A percentile compares a stretch with the other conserved stretches of the same genome.
phyloP scores from a whole-genome alignment of 2,329 filamentous ascomycete genomes.

The Cercospora sojina region DNA sequence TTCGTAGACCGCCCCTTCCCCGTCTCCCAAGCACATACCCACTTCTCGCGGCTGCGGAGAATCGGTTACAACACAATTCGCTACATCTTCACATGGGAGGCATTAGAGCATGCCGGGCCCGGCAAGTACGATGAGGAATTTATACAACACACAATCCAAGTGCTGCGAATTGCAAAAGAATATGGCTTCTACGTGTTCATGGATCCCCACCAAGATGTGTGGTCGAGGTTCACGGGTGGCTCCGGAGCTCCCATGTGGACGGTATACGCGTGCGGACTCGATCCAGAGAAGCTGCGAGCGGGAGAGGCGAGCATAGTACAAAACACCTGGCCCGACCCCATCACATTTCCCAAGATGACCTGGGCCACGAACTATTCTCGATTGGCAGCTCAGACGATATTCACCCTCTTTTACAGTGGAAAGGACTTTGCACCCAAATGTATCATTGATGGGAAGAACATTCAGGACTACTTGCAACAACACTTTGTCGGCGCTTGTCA shows the following conservation, averaged over 20 bases:
- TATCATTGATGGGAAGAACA: constrained; percentile 90
- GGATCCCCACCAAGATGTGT: constrained; percentile 98
- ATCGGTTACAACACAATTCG: constrained; percentile 96
- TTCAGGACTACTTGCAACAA: constrained; percentile 88
- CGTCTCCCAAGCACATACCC: constrained; percentile 75
- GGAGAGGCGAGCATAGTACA: constrained; percentile 94
- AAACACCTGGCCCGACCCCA: constrained; percentile 84
- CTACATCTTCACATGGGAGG: constrained; percentile 98
- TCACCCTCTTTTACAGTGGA: constrained; percentile 90
- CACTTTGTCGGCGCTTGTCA: constrained; percentile 80
- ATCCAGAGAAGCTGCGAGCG: constrained; percentile 77
- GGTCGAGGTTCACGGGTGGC: constrained; percentile 91
- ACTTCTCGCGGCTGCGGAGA: constrained; percentile 81
- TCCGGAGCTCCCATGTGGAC: constrained; percentile 98
- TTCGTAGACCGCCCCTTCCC: constrained; percentile 86
- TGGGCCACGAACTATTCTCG: constrained; percentile 97
- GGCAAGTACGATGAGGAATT: constrained; percentile 92
- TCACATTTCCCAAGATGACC: constrained; percentile 94
- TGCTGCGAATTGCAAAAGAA: constrained; percentile 77
- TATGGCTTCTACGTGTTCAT: constrained; percentile 98
- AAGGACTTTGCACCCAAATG: constrained; percentile 92
- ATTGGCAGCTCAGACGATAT: constrained; percentile 83
- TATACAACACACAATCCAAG: constrained; percentile 84
- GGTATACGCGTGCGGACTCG: constrained; percentile 86
- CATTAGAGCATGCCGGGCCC: constrained; percentile 89